phyloP scores from a whole-genome alignment of 179 eudicot genomes.

The Silene vulgaris region DNA sequence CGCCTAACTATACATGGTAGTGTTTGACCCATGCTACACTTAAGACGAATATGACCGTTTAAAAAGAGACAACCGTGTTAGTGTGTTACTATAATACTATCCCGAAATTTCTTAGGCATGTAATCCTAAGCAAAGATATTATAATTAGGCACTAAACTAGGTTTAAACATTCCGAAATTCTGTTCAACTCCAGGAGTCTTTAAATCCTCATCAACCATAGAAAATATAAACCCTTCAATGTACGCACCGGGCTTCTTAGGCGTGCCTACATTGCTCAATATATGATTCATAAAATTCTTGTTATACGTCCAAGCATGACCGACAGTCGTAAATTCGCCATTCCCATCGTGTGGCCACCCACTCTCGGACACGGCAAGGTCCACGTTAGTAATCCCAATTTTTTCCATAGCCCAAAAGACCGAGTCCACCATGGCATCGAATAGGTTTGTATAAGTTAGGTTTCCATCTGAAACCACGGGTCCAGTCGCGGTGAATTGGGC shows the following conservation, averaged over 20 bases:
- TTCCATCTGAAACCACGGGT: background rate
- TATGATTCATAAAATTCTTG: conserved; percentile 24
- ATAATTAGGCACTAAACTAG: conserved; percentile 25
- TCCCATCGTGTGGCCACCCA: conserved; percentile 39
- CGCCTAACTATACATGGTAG: too few relatives aligned
- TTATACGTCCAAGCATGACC: conserved; percentile 34
- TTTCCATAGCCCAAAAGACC: conserved; percentile 29
- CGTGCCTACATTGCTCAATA: conserved; percentile 21
- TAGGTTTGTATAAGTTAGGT: conserved; percentile 27
- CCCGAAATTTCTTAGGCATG: too few relatives aligned
- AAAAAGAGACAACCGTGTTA: too few relatives aligned
- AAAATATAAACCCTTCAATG: conserved; percentile 28
- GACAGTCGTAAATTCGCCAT: conserved; percentile 28
- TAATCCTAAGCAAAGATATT: conserved; percentile 13
- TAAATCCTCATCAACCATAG: conserved; percentile 30
- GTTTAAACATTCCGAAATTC: conserved; percentile 27
- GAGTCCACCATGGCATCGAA: conserved; percentile 36
- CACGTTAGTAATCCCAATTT: conserved; percentile 19
- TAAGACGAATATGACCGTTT: too few relatives aligned
- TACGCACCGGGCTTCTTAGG: conserved; percentile 27
- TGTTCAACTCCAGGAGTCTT: conserved; percentile 29
- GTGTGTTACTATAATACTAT: too few relatives aligned
- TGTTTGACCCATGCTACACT: too few relatives aligned
- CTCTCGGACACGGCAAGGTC: conserved; percentile 30
- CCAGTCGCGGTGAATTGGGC: conserved; percentile 3